Base-by-base conservation (phyloP, 441 rosid genomes). In the Adansonia grandidieri region DNA sequence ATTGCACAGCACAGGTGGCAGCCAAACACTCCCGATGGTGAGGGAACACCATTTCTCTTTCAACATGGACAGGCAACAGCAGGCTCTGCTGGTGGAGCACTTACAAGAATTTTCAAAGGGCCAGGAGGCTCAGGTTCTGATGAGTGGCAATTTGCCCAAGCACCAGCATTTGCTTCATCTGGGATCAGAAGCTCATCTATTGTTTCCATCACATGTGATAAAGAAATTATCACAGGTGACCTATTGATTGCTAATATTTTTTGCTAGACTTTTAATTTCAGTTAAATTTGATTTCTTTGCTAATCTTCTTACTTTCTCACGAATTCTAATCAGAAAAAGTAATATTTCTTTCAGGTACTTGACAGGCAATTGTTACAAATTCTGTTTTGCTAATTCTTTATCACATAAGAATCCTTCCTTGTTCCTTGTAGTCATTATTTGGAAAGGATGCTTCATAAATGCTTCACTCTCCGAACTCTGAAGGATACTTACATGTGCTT, bases 1-100 rank as follows among this genome's bases (percentile, higher is more conserved):
- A 84, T 97, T 82, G 98, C 92, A 9, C 88, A 85, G 80, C 99
- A 97, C 87, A 95, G 87, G 82, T 97, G 98, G 98, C 98, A 97
- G 85, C 96, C 98, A 72, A 92, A 91, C 92, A 95, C 97, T 69
- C 98, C 98, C 1, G 97, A 95, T 84, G 97, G 97, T 44, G 94
- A 93, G 83, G 98, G 98, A 62, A 83, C 91, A 50, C 99, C 99
- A 74, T 97, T 95, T 84, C 92, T 91, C 83, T 97, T 97, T 83
- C 92, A 93, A 82, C 99, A 92, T 66, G 98, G 96, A 79, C 95
- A 88, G 77, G 82, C 97, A 60, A 74, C 82, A 42, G 75, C 94
- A 66, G 86, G 89, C 83, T 81, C 95, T 79, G 82, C 92, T 54
- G 84, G 93, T 73, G 97, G 96, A 84, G 82, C 95, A 45, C 81